These are phyloP conservation scores for Neoconidiobolus thromboides DNA, from an alignment of 371 early-diverging fungal species.

Conservation along the genomic window DNA sequence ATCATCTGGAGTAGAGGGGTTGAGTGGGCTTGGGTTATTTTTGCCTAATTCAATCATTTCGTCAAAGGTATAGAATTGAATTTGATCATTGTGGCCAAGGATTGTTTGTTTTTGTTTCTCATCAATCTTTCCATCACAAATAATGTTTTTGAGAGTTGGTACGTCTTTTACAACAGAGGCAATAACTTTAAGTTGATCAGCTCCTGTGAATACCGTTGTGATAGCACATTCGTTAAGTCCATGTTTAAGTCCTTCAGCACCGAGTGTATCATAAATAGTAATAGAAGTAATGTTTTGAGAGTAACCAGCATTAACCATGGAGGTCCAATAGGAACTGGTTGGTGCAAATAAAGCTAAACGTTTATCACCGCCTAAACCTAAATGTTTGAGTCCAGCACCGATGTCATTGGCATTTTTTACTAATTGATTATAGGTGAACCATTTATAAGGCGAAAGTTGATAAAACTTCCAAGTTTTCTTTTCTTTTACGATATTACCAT, in stretches of 20 bases:
- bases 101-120: conserved; percentile 21
- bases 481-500: conserved; percentile 38
- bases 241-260: conserved; percentile 65
- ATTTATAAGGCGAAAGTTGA: conserved; percentile 44
- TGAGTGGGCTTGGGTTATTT: conserved; percentile 32
- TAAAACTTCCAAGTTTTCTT: conserved; percentile 66
- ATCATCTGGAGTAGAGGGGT: conserved; percentile 49
- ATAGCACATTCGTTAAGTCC: conserved; percentile 74
- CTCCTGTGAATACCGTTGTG: conserved; percentile 53
- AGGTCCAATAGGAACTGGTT: conserved; percentile 5
- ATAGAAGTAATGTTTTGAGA: conserved; percentile 56
- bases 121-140: conserved; percentile 51
- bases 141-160: conserved; percentile 42
- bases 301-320: conserved; percentile 19
- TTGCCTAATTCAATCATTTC: conserved; percentile 40
- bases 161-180: conserved; percentile 32
- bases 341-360: conserved; percentile 1
- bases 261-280: conserved; percentile 78
- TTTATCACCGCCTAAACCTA: conserved; percentile 1
- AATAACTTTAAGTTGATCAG: conserved; percentile 58
- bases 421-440: conserved; percentile 44
- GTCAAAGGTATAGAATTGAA: conserved; percentile 28
- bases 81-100: conserved; percentile 14
- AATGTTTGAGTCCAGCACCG: conserved; percentile 35
- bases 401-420: conserved; percentile 18